Evolutionary conservation across 2,329 filamentous ascomycete genomes (phyloP).

Genomic region (Daldinia eschscholtzii): DNA sequence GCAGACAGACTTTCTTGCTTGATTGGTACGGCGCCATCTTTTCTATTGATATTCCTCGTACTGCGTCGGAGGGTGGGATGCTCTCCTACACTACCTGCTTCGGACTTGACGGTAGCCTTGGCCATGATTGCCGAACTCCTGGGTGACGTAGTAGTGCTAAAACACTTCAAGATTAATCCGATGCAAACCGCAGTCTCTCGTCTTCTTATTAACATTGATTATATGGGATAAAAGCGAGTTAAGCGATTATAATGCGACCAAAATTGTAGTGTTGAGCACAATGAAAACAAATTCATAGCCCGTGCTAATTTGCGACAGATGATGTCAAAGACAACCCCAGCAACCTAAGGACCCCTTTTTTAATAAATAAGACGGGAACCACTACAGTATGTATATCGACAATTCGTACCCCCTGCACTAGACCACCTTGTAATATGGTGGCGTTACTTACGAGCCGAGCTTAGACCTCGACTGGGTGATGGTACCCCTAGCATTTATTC

Average conservation of each 20-base stretch:
- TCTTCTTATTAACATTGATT: constrained; percentile 1
- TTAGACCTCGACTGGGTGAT: not conserved
- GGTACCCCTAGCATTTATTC: not conserved
- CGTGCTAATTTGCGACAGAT: not conserved
- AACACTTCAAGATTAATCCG: not conserved
- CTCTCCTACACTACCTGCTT: constrained; percentile 13
- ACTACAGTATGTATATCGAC: not conserved
- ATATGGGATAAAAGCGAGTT: not conserved
- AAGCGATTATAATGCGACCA: not conserved
- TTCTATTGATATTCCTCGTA: constrained; percentile 34
- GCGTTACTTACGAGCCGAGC: not conserved
- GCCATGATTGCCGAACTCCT: constrained; percentile 25
- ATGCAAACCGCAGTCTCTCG: not conserved
- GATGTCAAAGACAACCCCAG: constrained; percentile 9
- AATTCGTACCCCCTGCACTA: not conserved
- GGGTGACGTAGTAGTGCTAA: constrained; percentile 4
- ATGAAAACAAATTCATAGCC: not conserved
- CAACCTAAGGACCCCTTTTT: not conserved
- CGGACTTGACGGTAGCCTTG: constrained; percentile 8
- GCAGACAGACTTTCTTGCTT: constrained; percentile 32
- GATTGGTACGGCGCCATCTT: constrained; percentile 15
- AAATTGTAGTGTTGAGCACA: not conserved
- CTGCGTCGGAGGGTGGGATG: constrained; percentile 41
- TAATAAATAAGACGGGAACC: too few species aligned
- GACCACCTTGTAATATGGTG: not conserved